Evolutionary conservation across 768 basidiomycete species (phyloP).

Genomic region (Pleurotus djamor): DNA sequence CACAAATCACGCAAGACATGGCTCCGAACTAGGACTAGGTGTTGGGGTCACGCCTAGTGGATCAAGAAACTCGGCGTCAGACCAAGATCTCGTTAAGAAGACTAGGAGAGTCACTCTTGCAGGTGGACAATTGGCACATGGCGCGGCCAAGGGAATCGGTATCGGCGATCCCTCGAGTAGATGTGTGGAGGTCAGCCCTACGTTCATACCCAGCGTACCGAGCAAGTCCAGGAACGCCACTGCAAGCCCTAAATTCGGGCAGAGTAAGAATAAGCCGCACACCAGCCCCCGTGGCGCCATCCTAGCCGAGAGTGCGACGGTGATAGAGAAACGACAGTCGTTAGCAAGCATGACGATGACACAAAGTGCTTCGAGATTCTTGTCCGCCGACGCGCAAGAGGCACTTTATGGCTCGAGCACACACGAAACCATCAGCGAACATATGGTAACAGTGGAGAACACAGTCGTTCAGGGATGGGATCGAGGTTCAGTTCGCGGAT

Average conservation of each 20-base stretch:
- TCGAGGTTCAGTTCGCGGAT: neutral
- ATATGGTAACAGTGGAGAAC: neutral
- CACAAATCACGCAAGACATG: too few relatives aligned
- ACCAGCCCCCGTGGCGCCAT: neutral
- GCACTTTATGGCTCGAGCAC: neutral
- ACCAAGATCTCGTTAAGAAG: neutral
- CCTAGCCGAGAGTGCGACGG: neutral
- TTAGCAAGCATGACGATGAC: neutral
- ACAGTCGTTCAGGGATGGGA: neutral
- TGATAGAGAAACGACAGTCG: neutral
- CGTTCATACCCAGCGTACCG: neutral
- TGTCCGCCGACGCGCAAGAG: neutral
- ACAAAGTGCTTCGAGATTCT: neutral
- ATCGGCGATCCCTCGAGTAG: neutral
- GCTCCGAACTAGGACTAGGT: neutral
- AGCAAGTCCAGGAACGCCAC: neutral
- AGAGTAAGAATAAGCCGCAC: neutral
- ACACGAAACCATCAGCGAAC: neutral
- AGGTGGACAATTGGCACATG: neutral
- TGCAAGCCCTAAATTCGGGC: neutral
- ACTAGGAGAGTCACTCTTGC: neutral
- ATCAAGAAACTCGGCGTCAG: neutral
- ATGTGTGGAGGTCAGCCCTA: neutral
- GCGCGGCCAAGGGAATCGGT: neutral
- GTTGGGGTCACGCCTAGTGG: neutral